Conservation (phyloP, 2,329 filamentous ascomycete species). For the Fusarium sterilihyphosum region DNA sequence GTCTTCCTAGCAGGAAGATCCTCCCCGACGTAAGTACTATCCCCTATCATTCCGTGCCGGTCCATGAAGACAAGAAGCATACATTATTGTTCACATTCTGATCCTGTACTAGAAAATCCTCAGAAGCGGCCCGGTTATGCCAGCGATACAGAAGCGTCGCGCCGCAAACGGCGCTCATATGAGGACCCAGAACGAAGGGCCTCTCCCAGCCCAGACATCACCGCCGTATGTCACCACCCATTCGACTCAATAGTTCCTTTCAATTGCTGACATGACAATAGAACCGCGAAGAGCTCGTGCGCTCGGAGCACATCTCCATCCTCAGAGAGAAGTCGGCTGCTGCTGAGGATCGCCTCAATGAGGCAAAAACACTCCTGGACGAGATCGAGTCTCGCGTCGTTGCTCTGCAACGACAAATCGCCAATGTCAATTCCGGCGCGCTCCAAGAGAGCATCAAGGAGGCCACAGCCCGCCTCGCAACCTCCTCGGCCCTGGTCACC, state of each 20-base stretch:
- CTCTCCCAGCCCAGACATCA: neutral
- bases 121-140: neutral
- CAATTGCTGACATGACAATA: neutral
- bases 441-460: neutral
- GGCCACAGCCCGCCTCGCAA: neutral
- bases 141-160: neutral
- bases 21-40: neutral
- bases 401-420: neutral
- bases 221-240: neutral
- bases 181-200: neutral
- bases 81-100: neutral
- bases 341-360: neutral
- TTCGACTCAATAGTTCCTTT: neutral
- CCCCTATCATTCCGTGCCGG: neutral
- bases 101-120: neutral
- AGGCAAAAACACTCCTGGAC: neutral
- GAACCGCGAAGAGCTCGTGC: neutral
- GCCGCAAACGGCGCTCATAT: neutral
- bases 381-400: neutral
- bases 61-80: neutral
- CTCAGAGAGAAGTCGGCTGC: neutral
- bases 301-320: neutral
- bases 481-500: neutral
- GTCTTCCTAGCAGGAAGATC: neutral
- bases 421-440: neutral